Conservation (phyloP, 495 filamentous ascomycete genomes). For the Aspergillus egyptiacus region DNA sequence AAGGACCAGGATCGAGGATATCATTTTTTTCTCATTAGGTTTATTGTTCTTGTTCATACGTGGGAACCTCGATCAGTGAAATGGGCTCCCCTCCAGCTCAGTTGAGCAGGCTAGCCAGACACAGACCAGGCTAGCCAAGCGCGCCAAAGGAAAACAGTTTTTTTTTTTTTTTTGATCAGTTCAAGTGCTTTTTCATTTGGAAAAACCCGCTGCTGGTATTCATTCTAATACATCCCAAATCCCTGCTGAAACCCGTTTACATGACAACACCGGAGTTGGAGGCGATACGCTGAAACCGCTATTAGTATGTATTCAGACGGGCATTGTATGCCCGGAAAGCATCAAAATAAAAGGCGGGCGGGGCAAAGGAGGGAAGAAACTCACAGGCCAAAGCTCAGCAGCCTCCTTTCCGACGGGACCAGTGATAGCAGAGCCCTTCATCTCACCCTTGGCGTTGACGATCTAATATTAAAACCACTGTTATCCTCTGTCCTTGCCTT, state of each 20-base stretch:
- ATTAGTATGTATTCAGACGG: conserved; percentile 6
- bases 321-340: neutral
- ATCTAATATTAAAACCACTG: too few relatives aligned
- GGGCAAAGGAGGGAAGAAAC: too few relatives aligned
- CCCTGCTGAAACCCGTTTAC: conserved; percentile 52
- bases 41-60: too few relatives aligned
- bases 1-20: too few relatives aligned
- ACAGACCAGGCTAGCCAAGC: too few relatives aligned
- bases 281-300: conserved; percentile 80
- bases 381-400: conserved; percentile 97
- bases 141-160: neutral
- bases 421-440: conserved; percentile 99
- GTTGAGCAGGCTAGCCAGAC: neutral
- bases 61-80: too few relatives aligned
- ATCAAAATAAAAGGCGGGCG: neutral
- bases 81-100: too few relatives aligned
- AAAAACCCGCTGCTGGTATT: conserved; percentile 29
- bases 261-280: conserved; percentile 99
- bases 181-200: conserved; percentile 21
- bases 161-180: too few relatives aligned
- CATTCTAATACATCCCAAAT: conserved; percentile 29
- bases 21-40: too few relatives aligned
- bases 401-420: conserved; percentile 99
- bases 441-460: conserved; percentile 99
- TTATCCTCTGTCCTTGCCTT: neutral